A percentile compares a stretch with the other conserved stretches of the same genome.
These are phyloP conservation scores for Fusarium sp. DNA, from an alignment of 2,329 filamentous ascomycete species.

Conservation along the genomic window DNA sequence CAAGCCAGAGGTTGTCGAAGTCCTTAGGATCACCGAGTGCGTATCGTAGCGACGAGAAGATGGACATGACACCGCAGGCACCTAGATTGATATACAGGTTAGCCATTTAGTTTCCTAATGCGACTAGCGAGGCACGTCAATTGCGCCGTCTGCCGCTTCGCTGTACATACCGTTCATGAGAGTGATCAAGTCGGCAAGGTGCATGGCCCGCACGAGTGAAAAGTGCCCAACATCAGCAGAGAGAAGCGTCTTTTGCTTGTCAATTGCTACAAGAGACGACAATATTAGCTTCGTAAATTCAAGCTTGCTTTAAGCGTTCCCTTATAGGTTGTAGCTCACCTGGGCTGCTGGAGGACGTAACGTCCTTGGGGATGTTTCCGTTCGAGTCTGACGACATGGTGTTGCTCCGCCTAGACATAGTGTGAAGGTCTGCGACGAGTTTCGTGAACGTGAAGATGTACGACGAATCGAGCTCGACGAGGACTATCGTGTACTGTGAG, in stretches of 20 bases:
- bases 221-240: constrained; percentile 81
- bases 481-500: not conserved
- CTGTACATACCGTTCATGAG: constrained; percentile 77
- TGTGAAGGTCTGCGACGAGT: constrained; percentile 26
- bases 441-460: not conserved
- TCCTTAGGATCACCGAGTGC: constrained; percentile 80
- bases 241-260: constrained; percentile 84
- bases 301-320: constrained; percentile 6
- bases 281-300: constrained; percentile 13
- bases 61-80: constrained; percentile 92
- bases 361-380: constrained; percentile 51
- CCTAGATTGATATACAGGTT: constrained; percentile 58
- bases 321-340: constrained; percentile 50
- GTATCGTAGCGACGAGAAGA: constrained; percentile 96
- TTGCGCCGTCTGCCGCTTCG: not conserved
- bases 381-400: constrained; percentile 53
- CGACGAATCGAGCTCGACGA: not conserved
- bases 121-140: not conserved
- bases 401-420: constrained; percentile 75
- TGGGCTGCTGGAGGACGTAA: constrained; percentile 50
- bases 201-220: constrained; percentile 76
- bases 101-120: not conserved
- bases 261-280: constrained; percentile 64
- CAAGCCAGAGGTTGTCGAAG: constrained; percentile 81
- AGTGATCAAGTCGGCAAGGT: constrained; percentile 88